phyloP scores from a whole-genome alignment of 805 yeast genomes.

The Suhomyces prunicola region DNA sequence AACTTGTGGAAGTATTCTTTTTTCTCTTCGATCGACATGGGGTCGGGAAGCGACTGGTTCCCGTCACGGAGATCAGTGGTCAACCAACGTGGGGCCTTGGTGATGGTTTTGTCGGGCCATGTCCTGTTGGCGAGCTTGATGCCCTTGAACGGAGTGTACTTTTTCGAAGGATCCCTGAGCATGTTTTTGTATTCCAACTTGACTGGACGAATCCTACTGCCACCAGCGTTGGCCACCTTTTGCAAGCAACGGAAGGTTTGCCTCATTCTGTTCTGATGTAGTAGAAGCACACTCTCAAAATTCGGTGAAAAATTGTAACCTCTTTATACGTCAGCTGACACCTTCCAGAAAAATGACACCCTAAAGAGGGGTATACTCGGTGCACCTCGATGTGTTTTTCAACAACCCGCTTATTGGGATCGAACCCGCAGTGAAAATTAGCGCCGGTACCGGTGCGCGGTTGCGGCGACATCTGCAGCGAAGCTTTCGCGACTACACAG shows the following conservation, averaged over 20 bases:
- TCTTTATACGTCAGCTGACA: background rate
- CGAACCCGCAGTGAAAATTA: background rate
- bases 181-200: conserved; percentile 33
- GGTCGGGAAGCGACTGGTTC: conserved; percentile 78
- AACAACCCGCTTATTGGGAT: background rate
- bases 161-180: conserved; percentile 67
- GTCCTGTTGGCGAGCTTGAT: conserved; percentile 58
- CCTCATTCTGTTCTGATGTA: conserved; percentile 11
- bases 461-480: too few relatives aligned
- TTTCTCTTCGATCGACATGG: conserved; percentile 73
- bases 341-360: background rate
- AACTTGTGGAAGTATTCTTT: conserved; percentile 72
- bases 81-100: conserved; percentile 77
- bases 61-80: conserved; percentile 81
- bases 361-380: background rate
- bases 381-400: background rate
- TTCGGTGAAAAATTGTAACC: background rate
- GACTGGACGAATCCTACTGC: conserved; percentile 18
- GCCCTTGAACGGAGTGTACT: conserved; percentile 56
- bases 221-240: conserved; percentile 20
- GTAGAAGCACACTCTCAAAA: background rate
- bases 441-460: background rate
- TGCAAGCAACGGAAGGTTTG: conserved; percentile 20
- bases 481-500: too few relatives aligned
- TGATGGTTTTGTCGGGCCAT: conserved; percentile 67